A percentile compares a stretch with the other conserved stretches of the same genome.
Conservation (phyloP, 441 rosid species). For the Erysimum pusillum region DNA sequence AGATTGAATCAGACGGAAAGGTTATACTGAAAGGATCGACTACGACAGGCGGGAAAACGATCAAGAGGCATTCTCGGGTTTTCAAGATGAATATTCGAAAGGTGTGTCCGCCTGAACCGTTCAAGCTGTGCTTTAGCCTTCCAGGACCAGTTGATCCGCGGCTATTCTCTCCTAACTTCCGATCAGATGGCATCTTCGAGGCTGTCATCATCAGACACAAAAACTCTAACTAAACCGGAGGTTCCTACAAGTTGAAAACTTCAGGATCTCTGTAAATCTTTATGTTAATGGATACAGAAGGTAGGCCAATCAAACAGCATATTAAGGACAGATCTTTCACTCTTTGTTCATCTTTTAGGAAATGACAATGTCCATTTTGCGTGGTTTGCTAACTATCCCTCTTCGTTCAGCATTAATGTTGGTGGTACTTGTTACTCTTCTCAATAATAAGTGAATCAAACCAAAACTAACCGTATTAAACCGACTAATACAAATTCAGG, state of each 20-base stretch:
- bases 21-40: constrained; percentile 58
- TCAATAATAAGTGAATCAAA: constrained; percentile 4
- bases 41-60: constrained; percentile 48
- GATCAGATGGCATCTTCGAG: constrained; percentile 66
- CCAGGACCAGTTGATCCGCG: constrained; percentile 70
- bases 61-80: constrained; percentile 57
- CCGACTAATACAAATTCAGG: constrained; percentile 4
- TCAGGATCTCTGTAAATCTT: constrained; percentile 34
- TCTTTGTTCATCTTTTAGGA: constrained; percentile 5
- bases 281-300: constrained; percentile 16
- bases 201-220: constrained; percentile 54
- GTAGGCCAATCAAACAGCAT: constrained; percentile 20
- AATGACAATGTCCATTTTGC: constrained; percentile 4
- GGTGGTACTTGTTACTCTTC: neutral
- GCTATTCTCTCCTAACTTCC: constrained; percentile 55
- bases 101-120: constrained; percentile 54
- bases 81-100: constrained; percentile 53
- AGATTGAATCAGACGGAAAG: constrained; percentile 58
- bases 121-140: constrained; percentile 57
- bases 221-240: constrained; percentile 23
- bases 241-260: constrained; percentile 22
- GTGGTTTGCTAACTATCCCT: neutral
- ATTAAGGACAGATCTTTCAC: constrained; percentile 1
- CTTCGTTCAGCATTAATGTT: neutral
- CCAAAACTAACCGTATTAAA: constrained; percentile 3